Conservation (phyloP, 129 eudicot genomes). For the Flaveria robusta region DNA sequence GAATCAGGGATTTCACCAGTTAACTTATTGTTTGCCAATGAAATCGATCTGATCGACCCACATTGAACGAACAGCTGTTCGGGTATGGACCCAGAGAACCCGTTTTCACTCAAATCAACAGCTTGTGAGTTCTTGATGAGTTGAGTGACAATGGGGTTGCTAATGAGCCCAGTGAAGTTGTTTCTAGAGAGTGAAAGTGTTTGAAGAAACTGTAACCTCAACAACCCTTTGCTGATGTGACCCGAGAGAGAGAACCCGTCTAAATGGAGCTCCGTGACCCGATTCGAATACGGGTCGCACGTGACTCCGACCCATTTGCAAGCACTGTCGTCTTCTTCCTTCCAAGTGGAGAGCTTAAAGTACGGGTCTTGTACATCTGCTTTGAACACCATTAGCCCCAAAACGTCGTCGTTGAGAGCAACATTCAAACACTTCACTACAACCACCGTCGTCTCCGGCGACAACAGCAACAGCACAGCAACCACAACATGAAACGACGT, state of each 20-base stretch:
- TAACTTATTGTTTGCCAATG: constrained; percentile 61
- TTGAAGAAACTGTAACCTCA: constrained; percentile 59
- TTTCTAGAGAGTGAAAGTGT: constrained; percentile 64
- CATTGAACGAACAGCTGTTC: constrained; percentile 68
- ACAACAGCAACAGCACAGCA: constrained; percentile 20
- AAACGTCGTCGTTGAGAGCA: constrained; percentile 86
- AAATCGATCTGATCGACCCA: constrained; percentile 53
- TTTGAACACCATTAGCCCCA: constrained; percentile 83
- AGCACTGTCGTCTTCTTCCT: constrained; percentile 68
- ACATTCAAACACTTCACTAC: constrained; percentile 35
- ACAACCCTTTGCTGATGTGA: constrained; percentile 66
- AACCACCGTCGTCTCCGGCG: background rate
- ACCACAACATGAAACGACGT: constrained; percentile 36
- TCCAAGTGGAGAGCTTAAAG: constrained; percentile 71
- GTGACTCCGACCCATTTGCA: constrained; percentile 84
- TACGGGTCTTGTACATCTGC: constrained; percentile 73
- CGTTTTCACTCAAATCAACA: constrained; percentile 61
- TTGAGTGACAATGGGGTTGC: constrained; percentile 55
- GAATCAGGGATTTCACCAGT: constrained; percentile 68
- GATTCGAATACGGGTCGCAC: constrained; percentile 59
- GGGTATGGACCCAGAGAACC: constrained; percentile 60
- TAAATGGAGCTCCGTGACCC: constrained; percentile 69
- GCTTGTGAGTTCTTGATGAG: constrained; percentile 46
- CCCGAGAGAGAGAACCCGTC: constrained; percentile 74
- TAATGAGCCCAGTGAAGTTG: constrained; percentile 64